Evolutionary conservation across 2,329 filamentous ascomycete genomes (phyloP).

Genomic region (Aureobasidium vineae): DNA sequence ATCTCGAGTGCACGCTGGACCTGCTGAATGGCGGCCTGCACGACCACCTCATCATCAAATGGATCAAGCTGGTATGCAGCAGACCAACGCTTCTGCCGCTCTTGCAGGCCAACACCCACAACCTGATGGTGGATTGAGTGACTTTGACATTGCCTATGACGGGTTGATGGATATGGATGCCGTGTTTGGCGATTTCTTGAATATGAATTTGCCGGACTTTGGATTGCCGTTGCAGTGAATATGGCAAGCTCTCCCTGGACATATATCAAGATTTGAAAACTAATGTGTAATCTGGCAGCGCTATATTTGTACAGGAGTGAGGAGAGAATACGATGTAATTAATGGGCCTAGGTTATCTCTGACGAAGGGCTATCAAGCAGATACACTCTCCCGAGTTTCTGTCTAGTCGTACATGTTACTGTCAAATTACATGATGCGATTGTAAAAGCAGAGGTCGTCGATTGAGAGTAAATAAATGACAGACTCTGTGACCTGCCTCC

Average conservation of each 20-base stretch:
- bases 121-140: not conserved
- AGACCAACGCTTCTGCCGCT: not conserved
- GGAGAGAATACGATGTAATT: not conserved
- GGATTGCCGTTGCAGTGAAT: slow-evolving; percentile 9
- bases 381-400: not conserved
- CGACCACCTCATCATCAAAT: not conserved
- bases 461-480: not conserved
- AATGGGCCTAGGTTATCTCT: not conserved
- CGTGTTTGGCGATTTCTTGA: slow-evolving; percentile 29
- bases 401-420: not conserved
- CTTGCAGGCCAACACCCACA: not conserved
- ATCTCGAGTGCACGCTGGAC: not conserved
- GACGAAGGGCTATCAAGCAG: not conserved
- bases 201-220: slow-evolving; percentile 27
- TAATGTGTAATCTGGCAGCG: not conserved
- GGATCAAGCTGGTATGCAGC: not conserved
- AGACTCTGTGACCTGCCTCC: not conserved
- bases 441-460: not conserved
- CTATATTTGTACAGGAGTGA: not conserved
- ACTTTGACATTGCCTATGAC: slow-evolving; percentile 16
- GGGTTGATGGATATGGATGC: slow-evolving; percentile 29
- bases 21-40: not conserved
- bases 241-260: not conserved
- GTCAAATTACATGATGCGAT: not conserved
- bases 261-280: not conserved